Evolutionary conservation across 2,329 filamentous ascomycete species (phyloP).

Genomic region (Cladophialophora immunda): DNA sequence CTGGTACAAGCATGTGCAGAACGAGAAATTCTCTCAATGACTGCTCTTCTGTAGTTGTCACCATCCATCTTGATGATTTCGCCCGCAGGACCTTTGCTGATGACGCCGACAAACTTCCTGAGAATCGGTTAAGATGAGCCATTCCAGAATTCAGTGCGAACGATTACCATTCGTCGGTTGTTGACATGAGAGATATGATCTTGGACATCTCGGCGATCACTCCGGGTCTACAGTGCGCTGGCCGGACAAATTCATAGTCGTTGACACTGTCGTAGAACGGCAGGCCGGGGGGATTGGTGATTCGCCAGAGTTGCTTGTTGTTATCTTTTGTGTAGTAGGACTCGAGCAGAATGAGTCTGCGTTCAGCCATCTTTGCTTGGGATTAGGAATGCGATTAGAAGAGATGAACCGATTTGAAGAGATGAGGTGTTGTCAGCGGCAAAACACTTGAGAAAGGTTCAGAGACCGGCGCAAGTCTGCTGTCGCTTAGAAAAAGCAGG

Average conservation of each 20-base stretch:
- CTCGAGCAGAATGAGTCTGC: slow-evolving; percentile 32
- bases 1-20: slow-evolving; percentile 14
- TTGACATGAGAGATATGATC: slow-evolving; percentile 25
- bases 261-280: slow-evolving; percentile 25
- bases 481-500: not conserved
- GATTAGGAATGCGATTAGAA: not conserved
- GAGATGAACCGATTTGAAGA: slow-evolving; percentile 1
- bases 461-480: not conserved
- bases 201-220: slow-evolving; percentile 28
- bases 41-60: slow-evolving; percentile 23
- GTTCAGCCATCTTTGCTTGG: slow-evolving; percentile 23
- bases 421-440: not conserved
- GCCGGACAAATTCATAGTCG: slow-evolving; percentile 22
- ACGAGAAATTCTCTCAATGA: slow-evolving; percentile 26
- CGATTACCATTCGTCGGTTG: slow-evolving; percentile 24
- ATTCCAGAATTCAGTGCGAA: not conserved
- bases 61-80: slow-evolving; percentile 22
- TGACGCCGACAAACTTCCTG: slow-evolving; percentile 30
- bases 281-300: slow-evolving; percentile 24
- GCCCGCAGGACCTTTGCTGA: slow-evolving; percentile 29
- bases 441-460: not conserved
- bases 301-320: slow-evolving; percentile 22
- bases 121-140: not conserved
- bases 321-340: slow-evolving; percentile 22
- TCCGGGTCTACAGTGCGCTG: slow-evolving; percentile 24